Percentiles rank a stretch among this genome's conserved stretches.
These are phyloP conservation scores for Starmerella floricola DNA, from an alignment of 805 yeast genomes.

Conservation along the genomic window DNA sequence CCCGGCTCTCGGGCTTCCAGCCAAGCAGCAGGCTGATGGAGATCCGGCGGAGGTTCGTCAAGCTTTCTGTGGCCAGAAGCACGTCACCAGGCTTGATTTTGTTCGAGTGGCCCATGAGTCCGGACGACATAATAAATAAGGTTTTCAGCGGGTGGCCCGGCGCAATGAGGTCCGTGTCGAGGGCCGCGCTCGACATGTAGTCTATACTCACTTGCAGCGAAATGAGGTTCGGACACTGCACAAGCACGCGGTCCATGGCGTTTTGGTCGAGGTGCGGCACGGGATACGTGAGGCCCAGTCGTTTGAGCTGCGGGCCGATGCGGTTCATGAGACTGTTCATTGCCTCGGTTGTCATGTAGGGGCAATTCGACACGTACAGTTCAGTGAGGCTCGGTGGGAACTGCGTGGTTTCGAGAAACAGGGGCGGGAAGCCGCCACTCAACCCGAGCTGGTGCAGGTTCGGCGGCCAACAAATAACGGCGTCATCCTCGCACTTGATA, in stretches of 20 bases:
- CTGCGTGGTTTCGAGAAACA: conserved; percentile 53
- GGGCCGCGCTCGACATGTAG: conserved; percentile 43
- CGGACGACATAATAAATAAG: conserved; percentile 69
- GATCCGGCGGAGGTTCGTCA: conserved; percentile 54
- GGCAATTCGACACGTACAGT: conserved; percentile 80
- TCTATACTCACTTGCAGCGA: conserved; percentile 66
- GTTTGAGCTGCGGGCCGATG: conserved; percentile 53
- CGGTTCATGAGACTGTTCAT: conserved; percentile 48
- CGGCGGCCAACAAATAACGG: conserved; percentile 65
- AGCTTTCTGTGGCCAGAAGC: conserved; percentile 70
- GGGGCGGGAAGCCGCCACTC: conserved; percentile 82
- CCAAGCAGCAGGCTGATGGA: conserved; percentile 67
- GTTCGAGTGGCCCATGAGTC: conserved; percentile 66
- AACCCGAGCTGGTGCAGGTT: conserved; percentile 57
- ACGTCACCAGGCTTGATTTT: conserved; percentile 82
- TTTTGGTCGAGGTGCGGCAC: conserved; percentile 65
- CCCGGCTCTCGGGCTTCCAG: conserved; percentile 53
- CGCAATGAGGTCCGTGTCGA: conserved; percentile 29
- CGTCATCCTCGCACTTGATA: conserved; percentile 41
- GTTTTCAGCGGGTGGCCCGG: conserved; percentile 42
- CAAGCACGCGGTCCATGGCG: conserved; percentile 61
- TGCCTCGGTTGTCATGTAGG: conserved; percentile 54
- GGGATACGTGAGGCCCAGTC: conserved; percentile 67
- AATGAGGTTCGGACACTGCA: conserved; percentile 61
- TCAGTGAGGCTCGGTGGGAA: conserved; percentile 63